These are phyloP conservation scores for Pisolithus marmoratus DNA, from an alignment of 768 basidiomycete species.

Conservation along the genomic window DNA sequence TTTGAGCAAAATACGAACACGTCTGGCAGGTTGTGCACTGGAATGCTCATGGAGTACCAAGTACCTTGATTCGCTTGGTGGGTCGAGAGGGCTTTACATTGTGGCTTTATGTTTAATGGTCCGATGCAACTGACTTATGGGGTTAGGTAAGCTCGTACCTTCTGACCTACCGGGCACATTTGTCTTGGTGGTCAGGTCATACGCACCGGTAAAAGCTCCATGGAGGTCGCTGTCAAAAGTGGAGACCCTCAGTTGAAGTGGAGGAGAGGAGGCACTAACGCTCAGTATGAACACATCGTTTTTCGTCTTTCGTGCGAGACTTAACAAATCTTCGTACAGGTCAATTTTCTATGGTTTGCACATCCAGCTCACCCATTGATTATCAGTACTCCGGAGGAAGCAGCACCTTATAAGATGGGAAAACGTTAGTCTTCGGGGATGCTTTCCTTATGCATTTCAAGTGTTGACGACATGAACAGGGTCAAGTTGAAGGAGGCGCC, in stretches of 20 bases:
- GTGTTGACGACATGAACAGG: slow-evolving; percentile 29
- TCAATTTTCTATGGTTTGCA: slow-evolving; percentile 88
- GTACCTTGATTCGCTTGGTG: slow-evolving; percentile 81
- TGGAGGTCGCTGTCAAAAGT: no score
- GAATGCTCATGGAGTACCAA: slow-evolving; percentile 74
- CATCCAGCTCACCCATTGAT: slow-evolving; percentile 57
- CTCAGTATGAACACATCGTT: slow-evolving; percentile 41
- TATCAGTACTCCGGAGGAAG: slow-evolving; percentile 57
- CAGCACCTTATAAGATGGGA: slow-evolving; percentile 56
- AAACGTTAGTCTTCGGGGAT: slow-evolving; percentile 42
- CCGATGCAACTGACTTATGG: background rate
- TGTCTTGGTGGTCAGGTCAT: slow-evolving; percentile 78
- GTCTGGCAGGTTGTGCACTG: slow-evolving; percentile 62
- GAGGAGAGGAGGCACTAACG: no score
- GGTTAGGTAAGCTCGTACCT: slow-evolving; percentile 60
- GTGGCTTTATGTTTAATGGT: slow-evolving; percentile 35
- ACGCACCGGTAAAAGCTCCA: slow-evolving; percentile 66
- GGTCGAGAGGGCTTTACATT: slow-evolving; percentile 73
- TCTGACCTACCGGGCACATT: slow-evolving; percentile 58
- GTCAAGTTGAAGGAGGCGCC: slow-evolving; percentile 51
- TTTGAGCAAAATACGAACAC: slow-evolving; percentile 70
- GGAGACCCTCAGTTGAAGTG: no score
- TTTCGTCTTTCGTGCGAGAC: background rate
- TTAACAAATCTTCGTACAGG: slow-evolving; percentile 36
- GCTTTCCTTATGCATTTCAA: background rate